Percentiles rank a stretch among this genome's conserved stretches.
Conservation (phyloP, 352 stramenopile species). For the Aphanomyces cochlioides region DNA sequence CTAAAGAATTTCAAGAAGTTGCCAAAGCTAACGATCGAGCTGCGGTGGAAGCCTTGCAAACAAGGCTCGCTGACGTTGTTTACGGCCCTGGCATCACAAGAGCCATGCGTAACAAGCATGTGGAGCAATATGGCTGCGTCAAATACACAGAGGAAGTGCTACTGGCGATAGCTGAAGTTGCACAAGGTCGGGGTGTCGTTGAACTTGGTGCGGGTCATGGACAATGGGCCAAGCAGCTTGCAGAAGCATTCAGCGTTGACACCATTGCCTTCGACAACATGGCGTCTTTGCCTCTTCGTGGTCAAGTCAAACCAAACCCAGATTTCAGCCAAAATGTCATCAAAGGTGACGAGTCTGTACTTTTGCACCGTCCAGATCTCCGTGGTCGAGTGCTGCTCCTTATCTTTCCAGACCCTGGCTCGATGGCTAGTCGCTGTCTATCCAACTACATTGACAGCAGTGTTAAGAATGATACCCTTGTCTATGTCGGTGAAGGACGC, state of each 20-base stretch:
- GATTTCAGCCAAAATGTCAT: conserved; percentile 8
- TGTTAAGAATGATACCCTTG: conserved; percentile 40
- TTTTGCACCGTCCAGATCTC: conserved; percentile 35
- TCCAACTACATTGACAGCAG: conserved; percentile 41
- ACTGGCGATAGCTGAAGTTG: conserved; percentile 30
- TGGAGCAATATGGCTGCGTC: conserved; percentile 48
- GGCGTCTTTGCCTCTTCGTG: conserved; percentile 19
- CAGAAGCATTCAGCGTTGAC: conserved; percentile 8
- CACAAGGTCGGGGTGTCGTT: conserved; percentile 1
- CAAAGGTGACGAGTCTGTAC: conserved; percentile 23
- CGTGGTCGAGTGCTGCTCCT: conserved; percentile 52
- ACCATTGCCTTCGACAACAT: conserved; percentile 32
- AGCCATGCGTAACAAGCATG: conserved; percentile 15
- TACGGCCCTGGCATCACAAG: conserved; percentile 21
- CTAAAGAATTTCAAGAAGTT: neutral
- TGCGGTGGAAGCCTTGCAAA: neutral
- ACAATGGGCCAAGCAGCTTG: conserved; percentile 28
- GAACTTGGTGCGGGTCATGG: conserved; percentile 32
- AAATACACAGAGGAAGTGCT: conserved; percentile 48
- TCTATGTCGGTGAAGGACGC: conserved; percentile 65
- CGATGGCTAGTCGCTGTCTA: conserved; percentile 52
- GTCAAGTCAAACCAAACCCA: neutral
- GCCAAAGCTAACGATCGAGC: conserved; percentile 11
- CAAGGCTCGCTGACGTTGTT: neutral
- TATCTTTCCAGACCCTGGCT: conserved; percentile 54